Evolutionary conservation across 345 rosid species (phyloP), one percentile per base, ranked within the genome.

Genomic region (Sisymbrium altissimum): DNA sequence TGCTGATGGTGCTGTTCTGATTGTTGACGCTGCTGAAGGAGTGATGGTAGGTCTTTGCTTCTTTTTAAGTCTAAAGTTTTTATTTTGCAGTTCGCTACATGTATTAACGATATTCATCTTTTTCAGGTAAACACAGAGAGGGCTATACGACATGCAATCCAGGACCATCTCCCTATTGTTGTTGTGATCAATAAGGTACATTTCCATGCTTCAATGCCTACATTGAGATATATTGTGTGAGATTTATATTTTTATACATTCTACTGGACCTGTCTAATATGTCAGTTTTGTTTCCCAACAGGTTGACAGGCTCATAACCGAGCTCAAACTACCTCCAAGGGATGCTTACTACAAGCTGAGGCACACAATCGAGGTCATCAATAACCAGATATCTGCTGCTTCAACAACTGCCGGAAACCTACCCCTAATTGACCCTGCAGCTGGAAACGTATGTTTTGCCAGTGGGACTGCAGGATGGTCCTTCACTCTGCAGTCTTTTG

Each of bases 1-100:
- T 36, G 85, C 97, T 64, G 99, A 95, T 76, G 99, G 99, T 77
- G 99, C 93, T 56, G 97, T 95, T 65, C 80, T 95, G 72, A 76
- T 95, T 77, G 97, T 92, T 68, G 99, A 95, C 84, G 97, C 99
- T 44, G 99, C 93, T 72, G 99, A 92, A 84, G 97, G 97, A 70
- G 93, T 95, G 30, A 79, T 79, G 82, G 82, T 79, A 44, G 0
- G 78, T 36, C 33, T 62, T 74, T 58, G 27, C 10, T 50, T 60
- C 64, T 39, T 23, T 70, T 40, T 39, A 11, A 15, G n/a, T 71
- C 15, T 64, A 25, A 25, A 30, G 29, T 15, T 30, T 9, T 8
- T 29, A n/a, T 40, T n/a, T 9, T 62, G 19, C 33, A 25, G 29
- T 70, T 63, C 56, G 41, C 19, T 30, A 39, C 12, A 3, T 38